phyloP scores from a whole-genome alignment of 2,329 filamentous ascomycete genomes.

The Diaporthe ampelina region DNA sequence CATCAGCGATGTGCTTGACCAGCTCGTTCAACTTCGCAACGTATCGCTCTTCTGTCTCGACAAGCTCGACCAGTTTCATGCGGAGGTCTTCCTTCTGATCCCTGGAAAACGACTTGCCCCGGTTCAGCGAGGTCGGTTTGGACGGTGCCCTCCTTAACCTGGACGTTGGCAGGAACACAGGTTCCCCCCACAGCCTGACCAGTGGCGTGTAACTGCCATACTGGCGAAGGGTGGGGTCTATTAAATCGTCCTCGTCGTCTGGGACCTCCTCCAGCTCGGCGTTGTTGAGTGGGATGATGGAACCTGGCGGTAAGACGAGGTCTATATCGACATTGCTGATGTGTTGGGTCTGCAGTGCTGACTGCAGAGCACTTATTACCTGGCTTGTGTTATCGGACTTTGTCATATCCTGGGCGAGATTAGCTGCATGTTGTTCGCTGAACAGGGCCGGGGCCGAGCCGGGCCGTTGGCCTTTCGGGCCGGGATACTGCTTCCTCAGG shows the following conservation, averaged over 20 bases:
- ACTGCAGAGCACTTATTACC: conserved; percentile 79
- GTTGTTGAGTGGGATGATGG: conserved; percentile 75
- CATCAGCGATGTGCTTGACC: conserved; percentile 83
- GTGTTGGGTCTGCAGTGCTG: conserved; percentile 84
- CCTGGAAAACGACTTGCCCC: conserved; percentile 81
- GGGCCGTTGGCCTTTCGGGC: conserved; percentile 68
- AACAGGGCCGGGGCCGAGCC: conserved; percentile 80
- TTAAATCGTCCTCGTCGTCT: conserved; percentile 75
- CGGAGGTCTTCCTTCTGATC: conserved; percentile 88
- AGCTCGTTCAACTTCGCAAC: conserved; percentile 89
- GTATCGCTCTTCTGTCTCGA: conserved; percentile 95
- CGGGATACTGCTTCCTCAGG: conserved; percentile 71
- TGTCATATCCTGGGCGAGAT: conserved; percentile 87
- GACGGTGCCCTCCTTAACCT: conserved; percentile 88
- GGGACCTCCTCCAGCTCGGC: conserved; percentile 72
- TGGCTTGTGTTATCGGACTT: conserved; percentile 83
- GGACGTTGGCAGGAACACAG: conserved; percentile 88
- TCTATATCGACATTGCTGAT: conserved; percentile 90
- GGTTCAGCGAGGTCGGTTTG: conserved; percentile 83
- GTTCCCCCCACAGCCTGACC: conserved; percentile 84
- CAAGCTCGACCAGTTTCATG: conserved; percentile 89
- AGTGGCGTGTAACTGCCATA: conserved; percentile 85
- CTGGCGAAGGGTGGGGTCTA: conserved; percentile 74
- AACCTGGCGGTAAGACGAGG: conserved; percentile 83
- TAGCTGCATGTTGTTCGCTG: conserved; percentile 91